These are phyloP conservation scores for Tulasnella sp. DNA, from an alignment of 768 basidiomycete genomes.

Conservation along the genomic window DNA sequence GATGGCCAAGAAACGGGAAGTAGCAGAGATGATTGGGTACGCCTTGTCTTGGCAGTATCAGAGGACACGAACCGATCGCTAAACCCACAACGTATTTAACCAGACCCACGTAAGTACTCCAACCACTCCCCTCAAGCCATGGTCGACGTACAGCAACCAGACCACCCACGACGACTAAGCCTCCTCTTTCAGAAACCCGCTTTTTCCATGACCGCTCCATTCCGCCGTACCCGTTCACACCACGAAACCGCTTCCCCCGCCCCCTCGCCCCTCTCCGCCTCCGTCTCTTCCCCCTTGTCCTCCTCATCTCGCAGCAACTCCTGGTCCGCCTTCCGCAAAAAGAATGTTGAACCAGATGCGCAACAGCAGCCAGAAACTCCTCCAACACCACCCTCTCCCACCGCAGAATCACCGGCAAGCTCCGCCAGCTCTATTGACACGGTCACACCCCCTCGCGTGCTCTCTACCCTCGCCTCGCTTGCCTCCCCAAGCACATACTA, in stretches of 20 bases:
- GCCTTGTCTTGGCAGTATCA: no score
- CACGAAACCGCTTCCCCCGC: neutral
- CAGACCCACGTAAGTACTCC: no score
- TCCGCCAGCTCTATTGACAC: neutral
- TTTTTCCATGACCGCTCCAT: neutral
- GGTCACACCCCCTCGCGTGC: constrained; percentile 5
- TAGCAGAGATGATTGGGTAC: no score
- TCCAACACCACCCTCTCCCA: neutral
- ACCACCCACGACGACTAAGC: neutral
- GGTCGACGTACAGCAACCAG: neutral
- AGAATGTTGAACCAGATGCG: neutral
- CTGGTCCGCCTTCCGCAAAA: neutral
- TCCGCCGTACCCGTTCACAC: neutral
- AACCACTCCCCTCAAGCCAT: neutral
- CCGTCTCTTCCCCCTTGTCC: neutral
- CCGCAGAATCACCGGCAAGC: neutral
- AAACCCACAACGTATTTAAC: no score
- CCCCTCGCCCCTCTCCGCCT: neutral
- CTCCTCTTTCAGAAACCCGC: neutral
- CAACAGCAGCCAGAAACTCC: neutral
- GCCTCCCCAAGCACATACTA: constrained; percentile 7
- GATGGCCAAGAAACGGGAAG: no score
- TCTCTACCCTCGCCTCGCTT: constrained; percentile 11
- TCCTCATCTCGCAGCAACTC: neutral
- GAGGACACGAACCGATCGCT: no score